Base-by-base conservation (phyloP, 192 early-diverging fungal genomes). In the Gryganskiella cystojenkinii region DNA sequence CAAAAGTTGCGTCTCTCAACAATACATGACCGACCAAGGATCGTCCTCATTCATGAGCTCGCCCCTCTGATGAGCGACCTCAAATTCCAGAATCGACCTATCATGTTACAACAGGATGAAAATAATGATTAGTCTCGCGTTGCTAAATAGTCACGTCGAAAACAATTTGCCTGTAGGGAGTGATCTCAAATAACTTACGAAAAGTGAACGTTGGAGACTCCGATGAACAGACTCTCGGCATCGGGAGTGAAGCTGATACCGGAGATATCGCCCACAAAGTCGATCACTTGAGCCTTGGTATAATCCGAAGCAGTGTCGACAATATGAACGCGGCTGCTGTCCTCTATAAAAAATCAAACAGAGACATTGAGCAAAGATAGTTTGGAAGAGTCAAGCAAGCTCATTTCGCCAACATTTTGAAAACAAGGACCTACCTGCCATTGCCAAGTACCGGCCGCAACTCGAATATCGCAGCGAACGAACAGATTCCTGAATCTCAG, bases 351-450 rank as follows among this genome's bases (percentile, higher is more conserved):
- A 44, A 15, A 46, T 30, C 27, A 27, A 24, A 52, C n/a, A n/a
- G n/a, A n/a, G n/a, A n/a, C n/a, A n/a, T n/a, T n/a, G n/a, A n/a
- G n/a, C 19, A 33, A 10, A 24, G 47, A 50, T 6, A 50, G 19
- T 14, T 50, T 4, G 19, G 6, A 24, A 20, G 19, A 50, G 9
- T 19, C 6, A 5, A 50, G 6, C 22, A 20, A 24, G n/a, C n/a
- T n/a, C n/a, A 20, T 50, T 50, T 50, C 47, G 4, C 22, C 14
- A n/a, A n/a, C n/a, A n/a, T n/a, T n/a, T n/a, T n/a, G n/a, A n/a
- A n/a, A n/a, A n/a, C n/a, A n/a, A n/a, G n/a, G n/a, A n/a, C 56
- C 22, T 61, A 75, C 71, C 71, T 4, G 73, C 73, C 73, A 76
- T 76, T 8, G 62, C 44, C 10, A 76, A 65, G n/a, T 67, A 76